Evolutionary conservation across 768 basidiomycete genomes (phyloP), one percentile per base, ranked within the genome.

Genomic region (Trametes coccinea): DNA sequence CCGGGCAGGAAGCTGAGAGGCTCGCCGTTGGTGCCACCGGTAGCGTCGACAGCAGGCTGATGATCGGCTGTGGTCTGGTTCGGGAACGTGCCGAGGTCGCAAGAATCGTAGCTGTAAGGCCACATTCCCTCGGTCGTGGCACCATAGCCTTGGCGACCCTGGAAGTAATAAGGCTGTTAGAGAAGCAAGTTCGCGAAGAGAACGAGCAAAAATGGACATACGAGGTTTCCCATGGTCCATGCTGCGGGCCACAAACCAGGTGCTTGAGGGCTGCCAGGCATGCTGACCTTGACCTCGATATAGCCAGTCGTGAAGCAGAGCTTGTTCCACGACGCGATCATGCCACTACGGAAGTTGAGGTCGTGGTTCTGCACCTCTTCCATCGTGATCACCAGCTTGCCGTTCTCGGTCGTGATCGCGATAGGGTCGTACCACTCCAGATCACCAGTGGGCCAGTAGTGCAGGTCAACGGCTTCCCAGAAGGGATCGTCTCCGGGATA

Each of bases 221-320:
- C 71, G 63, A 83, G 67, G 67, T 93, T 93, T 3, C 91, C 91
- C 84, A 92, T 82, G 4, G 88, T 84, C 90, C 90, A 92, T 5
- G 77, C 84, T 80, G 87, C 94, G 56, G 96, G 95, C 95, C 94
- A 97, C 62, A 92, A 79, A 5, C 94, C 94, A 10, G 88, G 83
- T 14, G 80, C 78, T 43, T 69, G 64, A 1, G 82, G 76, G 10
- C 77, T 73, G 5, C 91, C 92, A 16, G 92, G 91, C 66, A 93
- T 71, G 70, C 89, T 91, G 17, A 93, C 67, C n/a, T 80, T 83
- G 2, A 89, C 84, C 75, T 97, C 97, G 59, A 98, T 78, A 70
- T 95, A 94, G 2, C 93, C 94, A 0, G 93, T 93, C 14, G 87
- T 95, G 76, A 95, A 97, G 76, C 95, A 98, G 56, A 97, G 75